A percentile compares a stretch with the other conserved stretches of the same genome.
Evolutionary conservation across 1,284 basidiomycete genomes (phyloP).

Genomic region (Leccinum colubrinum): DNA sequence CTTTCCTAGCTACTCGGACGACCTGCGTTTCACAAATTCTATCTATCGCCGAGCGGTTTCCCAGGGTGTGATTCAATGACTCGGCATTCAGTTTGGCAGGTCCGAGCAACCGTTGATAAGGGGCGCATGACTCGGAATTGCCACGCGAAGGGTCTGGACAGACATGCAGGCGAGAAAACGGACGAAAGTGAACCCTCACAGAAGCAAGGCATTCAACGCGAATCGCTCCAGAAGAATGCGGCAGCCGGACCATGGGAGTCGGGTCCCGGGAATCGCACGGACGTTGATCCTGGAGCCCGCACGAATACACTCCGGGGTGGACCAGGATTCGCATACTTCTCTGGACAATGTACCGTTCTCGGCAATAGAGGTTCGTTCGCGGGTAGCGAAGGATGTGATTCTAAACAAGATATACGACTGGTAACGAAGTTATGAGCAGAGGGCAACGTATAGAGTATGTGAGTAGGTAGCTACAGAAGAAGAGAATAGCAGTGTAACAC

Average conservation of each 20-base stretch:
- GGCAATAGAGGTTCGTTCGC: background rate
- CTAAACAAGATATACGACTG: background rate
- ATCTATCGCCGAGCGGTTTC: no score
- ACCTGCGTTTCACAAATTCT: no score
- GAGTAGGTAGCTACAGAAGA: conserved; percentile 19
- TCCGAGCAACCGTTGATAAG: no score
- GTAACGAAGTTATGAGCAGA: conserved; percentile 7
- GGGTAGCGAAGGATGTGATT: background rate
- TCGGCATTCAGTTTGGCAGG: no score
- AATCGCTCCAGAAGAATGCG: conserved; percentile 6
- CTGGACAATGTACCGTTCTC: background rate
- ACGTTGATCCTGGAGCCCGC: conserved; percentile 1
- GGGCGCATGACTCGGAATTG: background rate
- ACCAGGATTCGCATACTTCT: conserved; percentile 9
- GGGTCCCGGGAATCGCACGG: conserved; percentile 3
- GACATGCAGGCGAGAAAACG: background rate
- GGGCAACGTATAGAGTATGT: conserved; percentile 9
- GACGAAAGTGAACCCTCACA: background rate
- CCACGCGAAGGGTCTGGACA: background rate
- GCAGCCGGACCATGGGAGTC: background rate
- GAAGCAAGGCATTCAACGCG: conserved; percentile 9
- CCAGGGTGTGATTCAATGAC: no score
- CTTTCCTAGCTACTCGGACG: no score
- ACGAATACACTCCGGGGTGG: background rate
- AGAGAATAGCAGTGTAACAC: conserved; percentile 3